Evolutionary conservation across 139 green algal species (phyloP).

Genomic region (Volvox africanus): DNA sequence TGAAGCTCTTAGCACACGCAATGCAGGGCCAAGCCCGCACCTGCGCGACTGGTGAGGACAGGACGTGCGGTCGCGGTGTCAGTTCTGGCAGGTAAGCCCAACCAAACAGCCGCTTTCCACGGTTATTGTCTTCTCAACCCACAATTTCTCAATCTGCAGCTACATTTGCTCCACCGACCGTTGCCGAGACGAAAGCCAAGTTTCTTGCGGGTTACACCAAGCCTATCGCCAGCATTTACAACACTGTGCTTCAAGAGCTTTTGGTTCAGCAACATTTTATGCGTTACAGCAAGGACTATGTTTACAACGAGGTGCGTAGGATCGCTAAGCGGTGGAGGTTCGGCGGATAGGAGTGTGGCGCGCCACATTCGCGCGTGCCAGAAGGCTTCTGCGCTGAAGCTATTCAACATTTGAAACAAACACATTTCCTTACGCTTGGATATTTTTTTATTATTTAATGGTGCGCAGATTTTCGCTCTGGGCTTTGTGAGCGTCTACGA

Average conservation of each 20-base stretch:
- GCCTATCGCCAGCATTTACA: conserved; percentile 89
- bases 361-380: background rate
- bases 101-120: background rate
- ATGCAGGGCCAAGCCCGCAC: conserved; percentile 20
- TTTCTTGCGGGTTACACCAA: conserved; percentile 74
- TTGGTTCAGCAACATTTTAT: conserved; percentile 95
- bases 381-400: background rate
- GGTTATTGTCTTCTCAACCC: background rate
- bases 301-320: conserved; percentile 83
- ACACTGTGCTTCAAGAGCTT: conserved; percentile 90
- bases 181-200: conserved; percentile 76
- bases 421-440: background rate
- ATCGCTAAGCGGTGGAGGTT: background rate
- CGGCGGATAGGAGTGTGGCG: background rate
- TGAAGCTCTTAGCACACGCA: background rate
- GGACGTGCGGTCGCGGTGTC: background rate
- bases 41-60: background rate
- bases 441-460: background rate
- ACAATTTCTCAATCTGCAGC: background rate
- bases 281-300: conserved; percentile 89
- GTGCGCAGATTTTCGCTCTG: conserved; percentile 85
- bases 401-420: background rate
- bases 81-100: conserved; percentile 15
- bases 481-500: conserved; percentile 93
- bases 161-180: conserved; percentile 62